Evolutionary conservation across 164 flowering plant species (phyloP).

Genomic region (Sextonia rubra): DNA sequence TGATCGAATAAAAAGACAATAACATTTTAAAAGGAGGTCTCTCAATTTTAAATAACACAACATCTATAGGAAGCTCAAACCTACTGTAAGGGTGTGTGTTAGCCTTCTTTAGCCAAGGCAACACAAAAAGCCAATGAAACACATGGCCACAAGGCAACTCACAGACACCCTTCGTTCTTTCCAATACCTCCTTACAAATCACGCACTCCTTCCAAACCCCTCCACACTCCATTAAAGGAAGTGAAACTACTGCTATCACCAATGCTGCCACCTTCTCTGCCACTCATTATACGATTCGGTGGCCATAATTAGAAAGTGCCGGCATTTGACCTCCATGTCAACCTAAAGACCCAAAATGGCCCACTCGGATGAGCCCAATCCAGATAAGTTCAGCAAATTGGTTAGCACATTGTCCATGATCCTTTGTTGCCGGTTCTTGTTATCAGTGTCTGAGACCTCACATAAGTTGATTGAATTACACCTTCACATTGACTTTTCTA

Average conservation of each 20-base stretch:
- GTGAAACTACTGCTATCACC: constrained; percentile 56
- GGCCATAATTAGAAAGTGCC: constrained; percentile 35
- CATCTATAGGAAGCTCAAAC: constrained; percentile 70
- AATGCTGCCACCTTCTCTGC: constrained; percentile 45
- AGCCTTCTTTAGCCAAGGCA: constrained; percentile 71
- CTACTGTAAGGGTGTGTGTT: constrained; percentile 92
- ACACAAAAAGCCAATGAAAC: constrained; percentile 81
- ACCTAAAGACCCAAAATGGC: constrained; percentile 35
- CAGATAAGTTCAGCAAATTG: constrained; percentile 31
- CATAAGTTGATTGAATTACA: no score
- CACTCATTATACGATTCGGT: constrained; percentile 14
- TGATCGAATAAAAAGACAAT: no score
- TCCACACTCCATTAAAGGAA: constrained; percentile 51
- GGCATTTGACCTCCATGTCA: constrained; percentile 41
- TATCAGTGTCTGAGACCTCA: constrained; percentile 31
- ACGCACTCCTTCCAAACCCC: constrained; percentile 46
- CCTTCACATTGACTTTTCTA: no score
- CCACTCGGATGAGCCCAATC: constrained; percentile 25
- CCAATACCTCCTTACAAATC: constrained; percentile 78
- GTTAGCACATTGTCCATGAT: constrained; percentile 22
- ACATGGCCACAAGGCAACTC: constrained; percentile 77
- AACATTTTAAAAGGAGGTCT: no score
- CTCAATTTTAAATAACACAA: constrained; percentile 66
- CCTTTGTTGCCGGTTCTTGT: constrained; percentile 34
- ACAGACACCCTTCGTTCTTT: constrained; percentile 67